Percentiles rank a stretch among this genome's conserved stretches.
These are phyloP conservation scores for Talaromyces sp. DNA, from an alignment of 2,329 filamentous ascomycete species.

Conservation along the genomic window DNA sequence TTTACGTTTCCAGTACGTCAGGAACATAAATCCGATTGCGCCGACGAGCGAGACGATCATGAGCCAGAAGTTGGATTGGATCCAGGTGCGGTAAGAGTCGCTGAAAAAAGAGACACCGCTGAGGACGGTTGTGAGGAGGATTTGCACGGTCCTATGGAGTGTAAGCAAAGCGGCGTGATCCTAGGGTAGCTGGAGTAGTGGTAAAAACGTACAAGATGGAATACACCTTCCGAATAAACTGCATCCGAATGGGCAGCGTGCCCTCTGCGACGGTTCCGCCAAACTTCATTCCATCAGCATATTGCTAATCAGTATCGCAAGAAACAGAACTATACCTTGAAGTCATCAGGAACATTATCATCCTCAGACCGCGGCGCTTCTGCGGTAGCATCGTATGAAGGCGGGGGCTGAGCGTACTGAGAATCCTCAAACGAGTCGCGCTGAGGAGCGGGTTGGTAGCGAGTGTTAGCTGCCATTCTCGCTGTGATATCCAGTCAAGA, in stretches of 20 bases:
- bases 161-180: not conserved
- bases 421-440: slow-evolving; percentile 78
- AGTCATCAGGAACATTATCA: slow-evolving; percentile 93
- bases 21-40: slow-evolving; percentile 75
- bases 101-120: slow-evolving; percentile 85
- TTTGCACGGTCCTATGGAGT: slow-evolving; percentile 68
- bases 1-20: slow-evolving; percentile 94
- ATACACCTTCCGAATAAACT: slow-evolving; percentile 97
- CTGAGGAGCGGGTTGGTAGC: slow-evolving; percentile 79
- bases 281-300: slow-evolving; percentile 57
- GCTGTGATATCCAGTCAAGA: not conserved
- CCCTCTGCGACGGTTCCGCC: slow-evolving; percentile 91
- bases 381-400: slow-evolving; percentile 54
- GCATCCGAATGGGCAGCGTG: slow-evolving; percentile 92
- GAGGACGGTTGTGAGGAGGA: slow-evolving; percentile 77
- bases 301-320: not conserved
- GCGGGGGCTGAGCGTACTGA: slow-evolving; percentile 71
- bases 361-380: slow-evolving; percentile 68
- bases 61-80: slow-evolving; percentile 76
- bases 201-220: slow-evolving; percentile 67
- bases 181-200: not conserved
- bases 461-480: slow-evolving; percentile 69
- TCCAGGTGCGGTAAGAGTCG: slow-evolving; percentile 74
- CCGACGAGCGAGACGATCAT: slow-evolving; percentile 86
- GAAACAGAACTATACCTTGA: slow-evolving; percentile 63